Evolutionary conservation across 192 early-diverging fungal species (phyloP).

Genomic region (Entomortierella lignicola): DNA sequence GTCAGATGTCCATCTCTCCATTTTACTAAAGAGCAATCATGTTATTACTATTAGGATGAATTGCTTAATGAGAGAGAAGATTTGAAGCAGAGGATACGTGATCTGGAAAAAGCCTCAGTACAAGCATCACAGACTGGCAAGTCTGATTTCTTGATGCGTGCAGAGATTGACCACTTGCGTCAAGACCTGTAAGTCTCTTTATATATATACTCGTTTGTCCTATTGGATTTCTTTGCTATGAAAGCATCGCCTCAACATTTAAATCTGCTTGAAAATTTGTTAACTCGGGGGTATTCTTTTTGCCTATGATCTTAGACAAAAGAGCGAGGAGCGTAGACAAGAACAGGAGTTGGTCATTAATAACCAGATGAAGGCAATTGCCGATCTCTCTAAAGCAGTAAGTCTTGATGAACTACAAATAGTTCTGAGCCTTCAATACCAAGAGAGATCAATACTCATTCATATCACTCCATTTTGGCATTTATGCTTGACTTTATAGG

Average conservation of each 20-base stretch:
- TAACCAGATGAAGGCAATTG: slow-evolving; percentile 69
- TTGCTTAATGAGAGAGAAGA: slow-evolving; percentile 78
- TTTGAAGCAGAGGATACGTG: slow-evolving; percentile 75
- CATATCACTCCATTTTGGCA: neutral
- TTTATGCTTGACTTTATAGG: slow-evolving; percentile 18
- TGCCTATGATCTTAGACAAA: slow-evolving; percentile 62
- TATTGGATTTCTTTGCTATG: no score
- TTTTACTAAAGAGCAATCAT: neutral
- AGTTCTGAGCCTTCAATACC: neutral
- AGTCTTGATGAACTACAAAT: neutral
- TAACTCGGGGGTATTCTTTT: neutral
- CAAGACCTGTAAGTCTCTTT: slow-evolving; percentile 76
- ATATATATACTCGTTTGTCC: no score
- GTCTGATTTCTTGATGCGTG: slow-evolving; percentile 84
- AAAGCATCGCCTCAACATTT: no score
- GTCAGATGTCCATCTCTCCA: no score
- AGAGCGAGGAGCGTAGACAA: slow-evolving; percentile 79
- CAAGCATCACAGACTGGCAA: slow-evolving; percentile 80
- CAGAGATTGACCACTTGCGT: slow-evolving; percentile 89
- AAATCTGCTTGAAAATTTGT: no score
- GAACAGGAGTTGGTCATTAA: slow-evolving; percentile 74
- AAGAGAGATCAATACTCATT: neutral
- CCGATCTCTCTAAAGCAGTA: slow-evolving; percentile 74
- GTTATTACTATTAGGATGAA: slow-evolving; percentile 67
- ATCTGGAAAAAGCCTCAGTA: slow-evolving; percentile 81